Conservation (phyloP, 176 grass and related monocot genomes). For the Paspalum notatum region DNA sequence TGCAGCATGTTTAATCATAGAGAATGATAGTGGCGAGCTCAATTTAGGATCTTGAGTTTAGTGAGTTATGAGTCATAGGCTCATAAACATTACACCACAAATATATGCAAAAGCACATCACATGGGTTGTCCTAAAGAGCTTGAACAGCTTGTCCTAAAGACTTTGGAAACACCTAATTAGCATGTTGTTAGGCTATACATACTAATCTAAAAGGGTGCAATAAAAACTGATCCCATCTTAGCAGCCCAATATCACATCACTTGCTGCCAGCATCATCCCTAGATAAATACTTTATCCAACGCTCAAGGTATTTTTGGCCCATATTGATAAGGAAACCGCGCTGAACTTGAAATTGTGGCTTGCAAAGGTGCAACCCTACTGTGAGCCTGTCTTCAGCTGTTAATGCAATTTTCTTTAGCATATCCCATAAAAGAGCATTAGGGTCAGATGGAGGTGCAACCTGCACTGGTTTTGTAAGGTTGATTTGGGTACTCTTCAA, state of each 20-base stretch:
- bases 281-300: slow-evolving; percentile 14
- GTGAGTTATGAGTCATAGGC: neutral
- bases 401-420: slow-evolving; percentile 8
- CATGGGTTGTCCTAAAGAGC: neutral
- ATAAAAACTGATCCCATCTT: neutral
- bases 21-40: neutral
- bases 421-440: slow-evolving; percentile 1
- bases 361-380: slow-evolving; percentile 14
- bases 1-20: neutral
- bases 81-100: neutral
- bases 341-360: slow-evolving; percentile 1
- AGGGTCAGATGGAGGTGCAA: neutral
- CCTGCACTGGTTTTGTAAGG: neutral
- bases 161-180: neutral
- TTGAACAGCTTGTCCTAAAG: neutral
- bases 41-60: too few relatives aligned
- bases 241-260: neutral
- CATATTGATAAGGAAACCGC: slow-evolving; percentile 11
- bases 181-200: neutral
- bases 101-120: neutral
- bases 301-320: slow-evolving; percentile 4
- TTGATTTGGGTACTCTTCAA: neutral
- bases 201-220: neutral
- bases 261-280: neutral
- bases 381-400: neutral